Conservation (phyloP, 2,329 filamentous ascomycete genomes). For the Fusarium mangiferae region DNA sequence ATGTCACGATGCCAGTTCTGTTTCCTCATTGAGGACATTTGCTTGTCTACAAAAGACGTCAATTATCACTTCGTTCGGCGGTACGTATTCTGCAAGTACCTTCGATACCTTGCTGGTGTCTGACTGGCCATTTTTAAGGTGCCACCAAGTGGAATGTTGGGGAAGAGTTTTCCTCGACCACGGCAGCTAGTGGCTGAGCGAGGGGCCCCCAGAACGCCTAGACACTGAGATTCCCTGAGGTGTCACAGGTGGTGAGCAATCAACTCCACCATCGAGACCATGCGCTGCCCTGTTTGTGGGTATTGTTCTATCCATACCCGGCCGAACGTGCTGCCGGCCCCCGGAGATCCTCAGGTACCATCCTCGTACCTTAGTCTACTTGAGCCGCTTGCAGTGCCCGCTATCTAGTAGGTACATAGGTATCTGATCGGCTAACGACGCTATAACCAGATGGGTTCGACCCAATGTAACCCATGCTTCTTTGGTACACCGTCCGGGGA, state of each 20-base stretch:
- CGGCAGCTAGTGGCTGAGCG: conserved; percentile 41
- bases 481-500: conserved; percentile 25
- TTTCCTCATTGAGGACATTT: conserved; percentile 21
- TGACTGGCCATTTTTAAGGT: conserved; percentile 38
- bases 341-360: conserved; percentile 30
- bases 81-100: conserved; percentile 25
- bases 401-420: neutral
- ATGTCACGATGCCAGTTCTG: conserved; percentile 19
- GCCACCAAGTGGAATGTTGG: conserved; percentile 47
- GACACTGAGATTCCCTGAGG: conserved; percentile 22
- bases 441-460: conserved; percentile 14
- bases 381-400: conserved; percentile 3
- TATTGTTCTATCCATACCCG: conserved; percentile 21
- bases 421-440: conserved; percentile 6
- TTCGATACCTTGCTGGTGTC: conserved; percentile 41
- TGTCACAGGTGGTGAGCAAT: conserved; percentile 17
- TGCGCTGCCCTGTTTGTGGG: conserved; percentile 28
- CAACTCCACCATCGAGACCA: conserved; percentile 21
- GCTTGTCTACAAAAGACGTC: neutral
- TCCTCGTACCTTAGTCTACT: conserved; percentile 14
- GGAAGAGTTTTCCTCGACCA: conserved; percentile 44
- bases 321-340: conserved; percentile 34
- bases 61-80: neutral
- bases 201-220: conserved; percentile 37
- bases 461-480: conserved; percentile 12